Conservation (phyloP, 805 yeast species). For the Candida argentea region DNA sequence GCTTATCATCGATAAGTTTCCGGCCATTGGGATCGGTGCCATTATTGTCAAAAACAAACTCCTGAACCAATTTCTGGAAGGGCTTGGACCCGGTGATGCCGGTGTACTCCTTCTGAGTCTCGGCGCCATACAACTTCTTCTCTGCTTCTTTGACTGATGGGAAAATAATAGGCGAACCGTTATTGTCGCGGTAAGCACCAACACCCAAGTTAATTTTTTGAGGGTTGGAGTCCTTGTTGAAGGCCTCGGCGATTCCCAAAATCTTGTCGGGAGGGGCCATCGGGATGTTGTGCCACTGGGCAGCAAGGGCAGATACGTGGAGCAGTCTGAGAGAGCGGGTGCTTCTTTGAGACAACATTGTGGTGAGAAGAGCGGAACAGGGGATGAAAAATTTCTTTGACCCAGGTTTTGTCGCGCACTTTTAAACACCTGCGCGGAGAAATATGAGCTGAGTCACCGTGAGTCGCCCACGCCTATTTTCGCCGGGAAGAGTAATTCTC, state of each 20-base stretch:
- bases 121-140: constrained; percentile 33
- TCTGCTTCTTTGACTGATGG: constrained; percentile 69
- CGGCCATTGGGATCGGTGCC: constrained; percentile 43
- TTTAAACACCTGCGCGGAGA: too few relatives aligned
- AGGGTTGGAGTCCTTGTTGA: constrained; percentile 51
- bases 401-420: too few relatives aligned
- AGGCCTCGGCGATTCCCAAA: constrained; percentile 68
- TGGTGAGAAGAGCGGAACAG: too few relatives aligned
- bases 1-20: constrained; percentile 43
- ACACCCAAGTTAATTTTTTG: constrained; percentile 61
- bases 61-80: constrained; percentile 57
- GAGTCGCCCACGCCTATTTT: too few relatives aligned
- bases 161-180: constrained; percentile 82
- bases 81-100: constrained; percentile 72
- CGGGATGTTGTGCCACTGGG: constrained; percentile 22
- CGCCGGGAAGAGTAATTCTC: too few relatives aligned
- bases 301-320: not conserved
- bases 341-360: too few relatives aligned
- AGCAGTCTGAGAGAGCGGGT: not conserved
- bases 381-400: too few relatives aligned
- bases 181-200: constrained; percentile 88
- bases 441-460: too few relatives aligned
- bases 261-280: constrained; percentile 79
- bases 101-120: constrained; percentile 72
- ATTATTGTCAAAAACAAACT: constrained; percentile 59